Conservation (phyloP, 345 rosid species). For the Salix koriyanagi region DNA sequence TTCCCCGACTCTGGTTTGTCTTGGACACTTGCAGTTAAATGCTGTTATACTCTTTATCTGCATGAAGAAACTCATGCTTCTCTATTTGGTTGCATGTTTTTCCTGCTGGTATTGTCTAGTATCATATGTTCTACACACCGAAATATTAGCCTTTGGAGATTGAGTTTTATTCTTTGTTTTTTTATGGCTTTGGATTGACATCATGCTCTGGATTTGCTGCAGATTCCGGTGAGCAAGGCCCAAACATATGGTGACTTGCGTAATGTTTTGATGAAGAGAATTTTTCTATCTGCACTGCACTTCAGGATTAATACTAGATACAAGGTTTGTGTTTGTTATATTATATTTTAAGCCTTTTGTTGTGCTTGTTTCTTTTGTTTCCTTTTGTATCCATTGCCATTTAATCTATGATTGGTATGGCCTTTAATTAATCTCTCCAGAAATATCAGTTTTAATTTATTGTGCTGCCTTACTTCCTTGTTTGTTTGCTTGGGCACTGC, state of each 20-base stretch:
- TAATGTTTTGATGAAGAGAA: slow-evolving; percentile 93
- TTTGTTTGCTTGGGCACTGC: not conserved
- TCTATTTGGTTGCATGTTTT: not conserved
- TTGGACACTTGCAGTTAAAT: not conserved
- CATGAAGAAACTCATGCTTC: not conserved
- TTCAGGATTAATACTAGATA: slow-evolving; percentile 96
- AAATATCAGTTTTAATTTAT: not conserved
- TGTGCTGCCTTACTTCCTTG: not conserved
- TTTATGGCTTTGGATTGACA: not conserved
- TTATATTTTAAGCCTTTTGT: not conserved
- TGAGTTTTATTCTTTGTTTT: not conserved
- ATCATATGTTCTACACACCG: not conserved
- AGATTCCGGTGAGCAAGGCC: slow-evolving; percentile 93
- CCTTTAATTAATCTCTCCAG: not conserved
- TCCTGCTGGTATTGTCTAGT: not conserved
- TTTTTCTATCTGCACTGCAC: slow-evolving; percentile 96
- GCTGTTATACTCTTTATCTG: not conserved
- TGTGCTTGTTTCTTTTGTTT: not conserved
- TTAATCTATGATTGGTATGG: not conserved
- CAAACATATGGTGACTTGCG: slow-evolving; percentile 86
- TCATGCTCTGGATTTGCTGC: slow-evolving; percentile 29
- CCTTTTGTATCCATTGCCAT: not conserved
- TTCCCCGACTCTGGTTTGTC: not conserved
- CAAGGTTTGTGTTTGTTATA: slow-evolving; percentile 51
- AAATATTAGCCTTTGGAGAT: not conserved